phyloP scores from a whole-genome alignment of 108 stramenopile species.

The Conticribra guillardii region DNA sequence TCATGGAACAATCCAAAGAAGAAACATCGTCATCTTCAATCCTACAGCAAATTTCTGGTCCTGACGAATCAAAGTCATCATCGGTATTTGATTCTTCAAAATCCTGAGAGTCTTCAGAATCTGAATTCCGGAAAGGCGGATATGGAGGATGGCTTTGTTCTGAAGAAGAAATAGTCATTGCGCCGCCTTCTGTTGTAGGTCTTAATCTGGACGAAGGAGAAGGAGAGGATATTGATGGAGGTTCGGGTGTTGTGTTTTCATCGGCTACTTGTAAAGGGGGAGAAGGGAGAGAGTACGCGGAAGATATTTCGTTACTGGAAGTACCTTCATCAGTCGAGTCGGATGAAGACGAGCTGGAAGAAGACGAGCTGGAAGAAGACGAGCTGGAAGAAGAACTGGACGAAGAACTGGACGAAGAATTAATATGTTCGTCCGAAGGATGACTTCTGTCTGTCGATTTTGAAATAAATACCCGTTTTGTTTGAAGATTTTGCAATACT shows the following conservation, averaged over 20 bases:
- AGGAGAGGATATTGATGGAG: no score
- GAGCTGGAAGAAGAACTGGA: neutral
- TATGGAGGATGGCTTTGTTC: neutral
- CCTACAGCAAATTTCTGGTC: constrained; percentile 10
- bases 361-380: constrained; percentile 10
- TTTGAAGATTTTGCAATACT: neutral
- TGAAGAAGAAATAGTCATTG: neutral
- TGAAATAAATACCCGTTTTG: constrained; percentile 7
- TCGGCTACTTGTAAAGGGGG: constrained; percentile 15
- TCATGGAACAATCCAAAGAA: constrained; percentile 32
- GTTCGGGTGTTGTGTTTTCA: neutral
- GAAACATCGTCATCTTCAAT: constrained; percentile 40
- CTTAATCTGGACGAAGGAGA: constrained; percentile 1
- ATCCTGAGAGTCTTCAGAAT: neutral
- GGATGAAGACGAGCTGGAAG: neutral
- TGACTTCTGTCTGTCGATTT: neutral
- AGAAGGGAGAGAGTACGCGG: constrained; percentile 26
- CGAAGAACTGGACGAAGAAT: no score
- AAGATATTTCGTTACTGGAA: constrained; percentile 7
- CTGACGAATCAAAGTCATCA: constrained; percentile 13
- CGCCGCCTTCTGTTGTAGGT: neutral
- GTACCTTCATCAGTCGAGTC: constrained; percentile 3
- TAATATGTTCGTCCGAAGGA: no score
- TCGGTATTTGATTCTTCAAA: constrained; percentile 1
- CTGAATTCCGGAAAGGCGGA: constrained; percentile 7